phyloP scores from a whole-genome alignment of 2,329 filamentous ascomycete species.

The Epichloe sylvatica region DNA sequence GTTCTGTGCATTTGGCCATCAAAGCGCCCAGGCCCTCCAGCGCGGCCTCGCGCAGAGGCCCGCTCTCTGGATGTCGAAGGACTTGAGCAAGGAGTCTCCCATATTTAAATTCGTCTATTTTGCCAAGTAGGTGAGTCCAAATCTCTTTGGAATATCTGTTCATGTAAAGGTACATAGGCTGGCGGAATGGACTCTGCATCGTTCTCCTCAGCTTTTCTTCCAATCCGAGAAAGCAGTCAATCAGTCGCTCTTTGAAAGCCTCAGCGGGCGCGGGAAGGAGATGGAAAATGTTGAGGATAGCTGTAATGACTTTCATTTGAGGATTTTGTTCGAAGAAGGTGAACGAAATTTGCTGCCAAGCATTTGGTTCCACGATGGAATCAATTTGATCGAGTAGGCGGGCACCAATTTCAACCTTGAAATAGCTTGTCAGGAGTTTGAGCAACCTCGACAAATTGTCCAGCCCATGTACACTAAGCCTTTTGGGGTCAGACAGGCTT shows the following conservation, averaged over 20 bases:
- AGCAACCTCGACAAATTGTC: conserved; percentile 83
- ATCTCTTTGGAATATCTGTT: conserved; percentile 86
- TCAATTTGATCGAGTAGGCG: conserved; percentile 90
- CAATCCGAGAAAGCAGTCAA: conserved; percentile 78
- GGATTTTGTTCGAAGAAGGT: conserved; percentile 85
- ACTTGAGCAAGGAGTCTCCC: conserved; percentile 86
- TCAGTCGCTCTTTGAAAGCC: conserved; percentile 77
- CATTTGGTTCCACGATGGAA: conserved; percentile 65
- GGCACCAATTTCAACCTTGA: conserved; percentile 94
- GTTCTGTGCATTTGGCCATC: conserved; percentile 51
- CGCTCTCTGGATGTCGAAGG: conserved; percentile 60
- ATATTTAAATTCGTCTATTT: conserved; percentile 71
- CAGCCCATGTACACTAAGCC: conserved; percentile 74
- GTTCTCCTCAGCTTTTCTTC: conserved; percentile 77
- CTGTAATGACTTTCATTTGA: conserved; percentile 87
- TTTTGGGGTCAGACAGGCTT: conserved; percentile 86
- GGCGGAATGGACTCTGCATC: conserved; percentile 79
- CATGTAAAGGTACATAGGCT: conserved; percentile 81
- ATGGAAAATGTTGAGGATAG: conserved; percentile 94
- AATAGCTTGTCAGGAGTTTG: conserved; percentile 90
- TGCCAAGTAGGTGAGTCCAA: conserved; percentile 65
- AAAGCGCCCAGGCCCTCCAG: conserved; percentile 60
- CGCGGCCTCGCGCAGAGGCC: conserved; percentile 58
- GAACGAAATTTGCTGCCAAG: conserved; percentile 83
- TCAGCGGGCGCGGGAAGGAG: conserved; percentile 83